Evolutionary conservation across 2,329 filamentous ascomycete genomes (phyloP).

Genomic region (Claviceps spartinae): DNA sequence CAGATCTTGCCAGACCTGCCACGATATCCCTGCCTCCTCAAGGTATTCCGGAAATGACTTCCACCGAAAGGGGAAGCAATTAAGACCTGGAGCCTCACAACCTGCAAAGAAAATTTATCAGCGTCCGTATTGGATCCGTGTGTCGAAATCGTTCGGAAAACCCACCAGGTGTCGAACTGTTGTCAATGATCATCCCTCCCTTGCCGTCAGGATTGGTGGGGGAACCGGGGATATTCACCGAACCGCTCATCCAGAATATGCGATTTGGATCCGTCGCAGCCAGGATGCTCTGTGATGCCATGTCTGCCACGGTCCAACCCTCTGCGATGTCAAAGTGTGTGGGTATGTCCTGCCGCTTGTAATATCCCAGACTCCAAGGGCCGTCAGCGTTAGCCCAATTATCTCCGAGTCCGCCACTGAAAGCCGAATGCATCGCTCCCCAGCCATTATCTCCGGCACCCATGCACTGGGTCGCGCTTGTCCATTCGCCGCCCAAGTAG

Average conservation of each 20-base stretch:
- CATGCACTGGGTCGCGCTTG: slow-evolving; percentile 37
- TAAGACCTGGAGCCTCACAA: slow-evolving; percentile 28
- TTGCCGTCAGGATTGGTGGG: slow-evolving; percentile 17
- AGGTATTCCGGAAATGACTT: slow-evolving; percentile 35
- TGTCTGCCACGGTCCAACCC: slow-evolving; percentile 29
- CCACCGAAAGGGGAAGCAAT: slow-evolving; percentile 39
- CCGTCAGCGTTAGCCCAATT: slow-evolving; percentile 27
- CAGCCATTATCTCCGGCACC: slow-evolving; percentile 37
- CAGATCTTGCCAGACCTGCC: slow-evolving; percentile 35
- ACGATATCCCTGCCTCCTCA: slow-evolving; percentile 32
- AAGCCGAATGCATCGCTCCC: slow-evolving; percentile 34
- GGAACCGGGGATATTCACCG: slow-evolving; percentile 33
- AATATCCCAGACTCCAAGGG: slow-evolving; percentile 29
- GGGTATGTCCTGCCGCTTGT: slow-evolving; percentile 35
- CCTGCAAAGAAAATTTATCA: slow-evolving; percentile 6
- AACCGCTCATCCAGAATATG: slow-evolving; percentile 21
- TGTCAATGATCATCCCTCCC: slow-evolving; percentile 34
- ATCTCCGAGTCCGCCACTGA: slow-evolving; percentile 35
- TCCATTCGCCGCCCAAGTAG: slow-evolving; percentile 31
- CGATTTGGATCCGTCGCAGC: slow-evolving; percentile 34
- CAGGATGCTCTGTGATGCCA: slow-evolving; percentile 9
- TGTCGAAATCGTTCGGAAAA: neutral
- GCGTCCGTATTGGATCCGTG: no score
- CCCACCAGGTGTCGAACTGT: slow-evolving; percentile 19
- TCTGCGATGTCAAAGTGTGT: slow-evolving; percentile 42